A percentile compares a stretch with the other conserved stretches of the same genome.
Evolutionary conservation across 179 eudicot species (phyloP).

Genomic region (Gypsophila paniculata): DNA sequence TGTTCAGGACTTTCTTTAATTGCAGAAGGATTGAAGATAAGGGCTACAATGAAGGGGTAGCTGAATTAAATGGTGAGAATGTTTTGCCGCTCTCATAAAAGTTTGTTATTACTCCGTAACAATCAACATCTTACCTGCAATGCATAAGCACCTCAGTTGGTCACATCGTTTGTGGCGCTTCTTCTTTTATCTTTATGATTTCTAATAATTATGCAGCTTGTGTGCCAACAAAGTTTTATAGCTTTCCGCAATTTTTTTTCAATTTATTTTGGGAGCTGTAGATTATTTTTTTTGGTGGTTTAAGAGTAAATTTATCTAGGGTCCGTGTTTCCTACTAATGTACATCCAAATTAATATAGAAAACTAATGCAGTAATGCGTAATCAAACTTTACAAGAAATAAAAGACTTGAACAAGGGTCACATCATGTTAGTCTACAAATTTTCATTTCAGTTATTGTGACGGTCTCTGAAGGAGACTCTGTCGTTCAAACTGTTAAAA

Average conservation of each 20-base stretch:
- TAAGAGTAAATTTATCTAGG: not conserved
- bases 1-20: slow-evolving; percentile 4
- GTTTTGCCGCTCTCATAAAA: not conserved
- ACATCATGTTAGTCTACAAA: no score
- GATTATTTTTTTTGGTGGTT: not conserved
- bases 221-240: not conserved
- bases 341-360: not conserved
- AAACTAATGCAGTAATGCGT: not conserved
- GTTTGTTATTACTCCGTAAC: not conserved
- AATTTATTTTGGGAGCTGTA: no score
- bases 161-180: slow-evolving; percentile 4
- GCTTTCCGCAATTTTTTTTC: not conserved
- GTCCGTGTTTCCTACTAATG: not conserved
- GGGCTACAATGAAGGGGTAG: slow-evolving; percentile 23
- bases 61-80: slow-evolving; percentile 32
- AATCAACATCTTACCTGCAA: not conserved
- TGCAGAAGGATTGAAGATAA: slow-evolving; percentile 40
- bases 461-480: not conserved
- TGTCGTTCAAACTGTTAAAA: not conserved
- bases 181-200: not conserved
- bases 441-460: not conserved
- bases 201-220: not conserved
- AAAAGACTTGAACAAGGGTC: no score
- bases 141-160: slow-evolving; percentile 11
- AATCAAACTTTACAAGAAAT: no score